Base-by-base conservation (phyloP, 2,329 filamentous ascomycete species). In the Penicillium sclerotiorum region DNA sequence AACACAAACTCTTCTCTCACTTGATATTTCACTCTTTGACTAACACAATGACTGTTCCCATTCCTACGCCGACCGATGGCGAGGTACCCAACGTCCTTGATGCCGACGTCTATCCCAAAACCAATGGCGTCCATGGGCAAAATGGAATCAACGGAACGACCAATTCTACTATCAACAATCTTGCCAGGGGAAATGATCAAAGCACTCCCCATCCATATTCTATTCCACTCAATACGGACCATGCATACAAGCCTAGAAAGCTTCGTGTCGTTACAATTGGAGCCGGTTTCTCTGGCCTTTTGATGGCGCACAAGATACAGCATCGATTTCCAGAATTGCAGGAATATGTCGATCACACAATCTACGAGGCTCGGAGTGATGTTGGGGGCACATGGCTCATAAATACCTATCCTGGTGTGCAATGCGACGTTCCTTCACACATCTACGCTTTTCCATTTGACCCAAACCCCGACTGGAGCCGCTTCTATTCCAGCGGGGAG, bases 391-490 rank as follows among this genome's bases (percentile, higher is more conserved):
- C 48, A 2, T 57, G 55, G 50, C 23, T 40, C 23, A 49, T 56
- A n/a, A 57, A 56, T 20, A 54, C 62, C 4, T 62, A 62, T 27
- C 59, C 59, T 0, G 59, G 59, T 2, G 55, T 59, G 4, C 52
- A 57, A 33, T 62, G 65, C 70, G 44, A 41, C 25, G 5, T 23
- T 17, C 20, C n/a, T n/a, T 17, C 37, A 50, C 45, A 55, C 25
- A 36, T 47, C 6, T 76, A 75, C 47, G 64, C 68, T 8, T 70
- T 71, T n/a, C 70, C 67, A 3, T 77, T 73, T 48, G 70, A 73
- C 11, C 72, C 72, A 2, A 76, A 77, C 25, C 72, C 72, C 1
- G 60, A 72, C 38, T 77, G 73, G 73, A 69, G 65, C 1, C 63
- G 68, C 5, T 71, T 73, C 32, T 77, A 74, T 45, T 69, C 71